Percentiles rank a stretch among this genome's conserved stretches.
Conservation (phyloP, 805 yeast genomes). For the Pichia californica region DNA sequence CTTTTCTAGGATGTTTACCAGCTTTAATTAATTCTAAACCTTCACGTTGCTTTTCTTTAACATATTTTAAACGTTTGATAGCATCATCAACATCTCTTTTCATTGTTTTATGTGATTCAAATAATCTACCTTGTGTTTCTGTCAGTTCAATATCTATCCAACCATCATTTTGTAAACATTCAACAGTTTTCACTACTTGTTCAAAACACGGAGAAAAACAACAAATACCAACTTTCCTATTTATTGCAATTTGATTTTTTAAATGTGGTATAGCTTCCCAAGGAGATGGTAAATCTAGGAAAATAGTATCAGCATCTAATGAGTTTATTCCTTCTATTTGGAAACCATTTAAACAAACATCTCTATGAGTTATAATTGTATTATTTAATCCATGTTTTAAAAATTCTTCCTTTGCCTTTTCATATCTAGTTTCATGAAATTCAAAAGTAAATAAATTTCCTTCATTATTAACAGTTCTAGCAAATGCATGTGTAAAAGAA, state of each 20-base stretch:
- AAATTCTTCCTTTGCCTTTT: conserved; percentile 76
- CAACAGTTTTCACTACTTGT: conserved; percentile 85
- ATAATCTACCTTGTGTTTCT: conserved; percentile 75
- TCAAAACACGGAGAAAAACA: conserved; percentile 98
- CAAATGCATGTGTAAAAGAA: conserved; percentile 87
- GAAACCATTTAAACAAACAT: conserved; percentile 88
- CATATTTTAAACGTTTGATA: conserved; percentile 69
- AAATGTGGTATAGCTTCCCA: conserved; percentile 90
- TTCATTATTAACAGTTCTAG: conserved; percentile 57
- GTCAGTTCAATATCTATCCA: conserved; percentile 91
- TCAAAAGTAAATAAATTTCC: conserved; percentile 82
- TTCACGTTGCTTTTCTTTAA: conserved; percentile 61
- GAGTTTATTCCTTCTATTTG: conserved; percentile 33
- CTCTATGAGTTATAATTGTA: conserved; percentile 77
- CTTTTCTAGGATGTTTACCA: conserved; percentile 13
- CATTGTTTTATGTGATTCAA: conserved; percentile 88
- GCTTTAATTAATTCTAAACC: conserved; percentile 45
- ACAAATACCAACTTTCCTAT: conserved; percentile 63
- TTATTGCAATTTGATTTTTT: conserved; percentile 45
- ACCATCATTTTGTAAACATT: conserved; percentile 63
- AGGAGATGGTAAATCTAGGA: conserved; percentile 92
- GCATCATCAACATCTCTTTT: conserved; percentile 76
- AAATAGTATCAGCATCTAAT: conserved; percentile 66
- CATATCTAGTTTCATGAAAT: conserved; percentile 78
- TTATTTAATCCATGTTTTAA: conserved; percentile 56